phyloP scores from a whole-genome alignment of 106 monocot genomes.

The Agapanthus africanus region DNA sequence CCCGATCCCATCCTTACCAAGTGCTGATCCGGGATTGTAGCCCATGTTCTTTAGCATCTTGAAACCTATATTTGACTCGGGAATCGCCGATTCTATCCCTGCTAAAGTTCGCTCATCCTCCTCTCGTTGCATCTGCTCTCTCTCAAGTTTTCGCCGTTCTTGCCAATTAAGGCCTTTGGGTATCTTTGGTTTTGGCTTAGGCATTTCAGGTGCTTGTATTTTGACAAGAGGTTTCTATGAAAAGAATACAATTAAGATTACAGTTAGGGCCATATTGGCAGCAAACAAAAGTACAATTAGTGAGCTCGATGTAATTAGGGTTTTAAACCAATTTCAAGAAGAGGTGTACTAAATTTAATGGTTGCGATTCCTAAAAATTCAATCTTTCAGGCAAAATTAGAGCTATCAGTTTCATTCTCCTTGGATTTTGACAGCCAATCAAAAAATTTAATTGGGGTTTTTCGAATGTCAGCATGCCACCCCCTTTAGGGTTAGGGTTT shows the following conservation, averaged over 20 bases:
- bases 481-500: too few relatives aligned
- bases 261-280: background rate
- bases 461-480: too few relatives aligned
- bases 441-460: too few relatives aligned
- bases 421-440: background rate
- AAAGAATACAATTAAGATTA: background rate
- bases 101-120: conserved; percentile 75
- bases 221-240: conserved; percentile 17
- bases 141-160: conserved; percentile 57
- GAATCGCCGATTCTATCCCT: conserved; percentile 50
- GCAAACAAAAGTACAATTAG: too few relatives aligned
- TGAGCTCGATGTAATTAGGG: background rate
- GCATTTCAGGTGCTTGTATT: background rate
- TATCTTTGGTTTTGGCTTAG: conserved; percentile 32
- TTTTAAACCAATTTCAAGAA: background rate
- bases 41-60: conserved; percentile 87
- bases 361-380: background rate
- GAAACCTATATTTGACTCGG: conserved; percentile 76
- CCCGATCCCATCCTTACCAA: conserved; percentile 51
- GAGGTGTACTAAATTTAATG: background rate
- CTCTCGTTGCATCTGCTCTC: conserved; percentile 56
- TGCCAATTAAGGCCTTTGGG: conserved; percentile 52
- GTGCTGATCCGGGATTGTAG: conserved; percentile 54
- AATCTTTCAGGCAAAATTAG: background rate
- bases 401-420: background rate